phyloP scores from a whole-genome alignment of 129 eudicot species.

The Cynara cardunculus region DNA sequence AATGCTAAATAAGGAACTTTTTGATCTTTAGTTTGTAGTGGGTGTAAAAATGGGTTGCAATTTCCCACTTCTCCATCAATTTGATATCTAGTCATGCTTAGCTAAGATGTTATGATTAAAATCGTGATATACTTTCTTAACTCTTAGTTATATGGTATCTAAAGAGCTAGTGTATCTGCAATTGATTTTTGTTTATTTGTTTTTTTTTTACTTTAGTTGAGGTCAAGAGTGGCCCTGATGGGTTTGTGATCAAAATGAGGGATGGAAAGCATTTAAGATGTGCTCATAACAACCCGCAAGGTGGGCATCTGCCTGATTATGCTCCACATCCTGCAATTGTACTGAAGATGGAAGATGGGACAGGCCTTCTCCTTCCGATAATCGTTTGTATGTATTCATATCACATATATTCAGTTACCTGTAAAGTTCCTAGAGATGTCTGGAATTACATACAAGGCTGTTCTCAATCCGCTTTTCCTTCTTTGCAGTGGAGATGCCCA shows the following conservation, averaged over 20 bases:
- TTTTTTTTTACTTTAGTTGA: constrained; percentile 52
- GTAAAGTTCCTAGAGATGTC: neutral
- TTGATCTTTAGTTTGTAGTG: neutral
- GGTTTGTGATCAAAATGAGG: constrained; percentile 87
- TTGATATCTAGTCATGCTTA: neutral
- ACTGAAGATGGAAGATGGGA: constrained; percentile 93
- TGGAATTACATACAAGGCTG: neutral
- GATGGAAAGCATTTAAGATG: constrained; percentile 79
- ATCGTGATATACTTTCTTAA: neutral
- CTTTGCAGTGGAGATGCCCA: constrained; percentile 88
- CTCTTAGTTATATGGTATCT: neutral
- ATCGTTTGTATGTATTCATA: constrained; percentile 66
- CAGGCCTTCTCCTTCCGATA: constrained; percentile 82
- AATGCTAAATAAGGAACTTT: neutral
- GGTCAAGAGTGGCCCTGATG: constrained; percentile 80
- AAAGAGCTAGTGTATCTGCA: neutral
- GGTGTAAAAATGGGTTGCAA: neutral
- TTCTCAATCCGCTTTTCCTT: constrained; percentile 12
- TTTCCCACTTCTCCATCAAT: neutral
- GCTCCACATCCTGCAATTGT: constrained; percentile 95
- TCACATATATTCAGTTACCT: neutral
- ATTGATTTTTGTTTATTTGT: constrained; percentile 3
- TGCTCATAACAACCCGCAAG: constrained; percentile 76
- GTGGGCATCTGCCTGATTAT: constrained; percentile 67
- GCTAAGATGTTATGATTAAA: neutral